Conservation (phyloP, 176 grass and related monocot genomes). For the Themeda triandra region DNA sequence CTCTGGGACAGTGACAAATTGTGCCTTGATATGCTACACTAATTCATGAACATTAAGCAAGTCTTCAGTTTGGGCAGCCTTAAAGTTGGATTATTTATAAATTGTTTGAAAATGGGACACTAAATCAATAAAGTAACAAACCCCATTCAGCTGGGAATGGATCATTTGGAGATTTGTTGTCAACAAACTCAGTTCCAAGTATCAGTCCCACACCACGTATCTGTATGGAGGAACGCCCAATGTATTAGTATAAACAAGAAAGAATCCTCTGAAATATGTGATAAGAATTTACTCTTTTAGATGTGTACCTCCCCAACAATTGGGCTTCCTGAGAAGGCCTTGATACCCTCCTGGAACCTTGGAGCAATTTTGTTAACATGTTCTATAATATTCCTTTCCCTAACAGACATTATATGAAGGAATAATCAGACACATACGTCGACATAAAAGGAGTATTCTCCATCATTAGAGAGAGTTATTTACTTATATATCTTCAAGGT, state of each 20-base stretch:
- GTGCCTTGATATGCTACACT: neutral
- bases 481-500: constrained; percentile 86
- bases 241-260: constrained; percentile 5
- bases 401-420: constrained; percentile 25
- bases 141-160: constrained; percentile 91
- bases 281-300: neutral
- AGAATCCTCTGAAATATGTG: neutral
- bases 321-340: constrained; percentile 71
- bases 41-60: neutral
- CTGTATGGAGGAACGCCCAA: constrained; percentile 16
- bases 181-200: constrained; percentile 85
- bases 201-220: constrained; percentile 78
- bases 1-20: neutral
- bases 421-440: neutral
- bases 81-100: neutral
- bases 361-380: constrained; percentile 58
- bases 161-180: constrained; percentile 90
- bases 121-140: constrained; percentile 22
- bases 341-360: constrained; percentile 89
- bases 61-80: neutral
- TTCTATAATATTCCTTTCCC: constrained; percentile 76
- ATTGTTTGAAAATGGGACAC: neutral
- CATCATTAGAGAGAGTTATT: neutral
- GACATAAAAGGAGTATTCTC: neutral
- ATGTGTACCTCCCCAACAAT: constrained; percentile 75